phyloP scores from a whole-genome alignment of 1,139 yeast genomes.

The Oligophagozyma castellii region DNA sequence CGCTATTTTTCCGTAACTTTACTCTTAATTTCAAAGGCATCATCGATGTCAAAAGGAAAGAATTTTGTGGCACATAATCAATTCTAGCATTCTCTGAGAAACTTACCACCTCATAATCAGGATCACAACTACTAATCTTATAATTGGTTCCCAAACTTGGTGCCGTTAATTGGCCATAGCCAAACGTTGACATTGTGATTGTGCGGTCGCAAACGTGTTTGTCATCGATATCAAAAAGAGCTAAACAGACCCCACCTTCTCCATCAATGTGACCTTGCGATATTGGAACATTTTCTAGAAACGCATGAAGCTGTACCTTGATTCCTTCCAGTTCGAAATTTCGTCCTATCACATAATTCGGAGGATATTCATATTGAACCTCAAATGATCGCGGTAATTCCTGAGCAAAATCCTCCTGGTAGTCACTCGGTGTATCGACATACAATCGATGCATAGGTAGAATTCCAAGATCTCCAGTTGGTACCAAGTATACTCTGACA shows the following conservation, averaged over 20 bases:
- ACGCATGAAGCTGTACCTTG: constrained; percentile 64
- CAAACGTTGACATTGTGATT: constrained; percentile 21
- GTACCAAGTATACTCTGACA: constrained; percentile 46
- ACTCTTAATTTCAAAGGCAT: constrained; percentile 12
- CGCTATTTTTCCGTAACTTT: constrained; percentile 6
- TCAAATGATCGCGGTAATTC: constrained; percentile 16
- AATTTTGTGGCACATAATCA: constrained; percentile 11
- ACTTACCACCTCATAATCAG: constrained; percentile 12
- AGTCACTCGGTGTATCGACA: constrained; percentile 6
- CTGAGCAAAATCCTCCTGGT: constrained; percentile 2
- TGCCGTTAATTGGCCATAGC: constrained; percentile 20
- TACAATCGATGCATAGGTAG: constrained; percentile 48
- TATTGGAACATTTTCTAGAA: constrained; percentile 10
- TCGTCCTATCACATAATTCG: constrained; percentile 13
- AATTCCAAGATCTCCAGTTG: constrained; percentile 30
- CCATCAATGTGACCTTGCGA: constrained; percentile 18
- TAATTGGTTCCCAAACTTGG: constrained; percentile 6
- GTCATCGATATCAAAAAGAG: constrained; percentile 9
- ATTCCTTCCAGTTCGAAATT: constrained; percentile 28
- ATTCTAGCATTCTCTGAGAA: constrained; percentile 15
- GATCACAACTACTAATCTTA: constrained; percentile 14
- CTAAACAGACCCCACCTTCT: constrained; percentile 13
- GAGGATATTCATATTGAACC: constrained; percentile 49
- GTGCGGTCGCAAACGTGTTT: constrained; percentile 9
- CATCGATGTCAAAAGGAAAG: constrained; percentile 6